Evolutionary conservation across 805 yeast genomes (phyloP), one percentile per base, ranked within the genome.

Genomic region (Pichia paraexigua): DNA sequence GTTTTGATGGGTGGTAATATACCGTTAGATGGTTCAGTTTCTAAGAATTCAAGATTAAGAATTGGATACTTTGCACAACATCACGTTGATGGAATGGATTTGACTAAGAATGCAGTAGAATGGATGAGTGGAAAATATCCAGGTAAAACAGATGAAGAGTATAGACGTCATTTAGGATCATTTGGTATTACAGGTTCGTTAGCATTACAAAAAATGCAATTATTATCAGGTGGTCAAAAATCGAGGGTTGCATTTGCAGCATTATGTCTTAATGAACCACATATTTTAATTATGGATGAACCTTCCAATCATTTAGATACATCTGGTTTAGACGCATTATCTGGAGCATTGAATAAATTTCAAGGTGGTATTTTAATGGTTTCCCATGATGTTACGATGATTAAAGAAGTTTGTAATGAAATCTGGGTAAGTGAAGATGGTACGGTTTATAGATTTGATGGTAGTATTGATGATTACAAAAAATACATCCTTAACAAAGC

Each of bases 271-370:
- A 79, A 79, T 55, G 85, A 86, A 56, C 99, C 99, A 20, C 99
- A 94, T 67, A 82, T 94, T 43, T 75, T 94, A 62, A 82, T 94
- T 62, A 73, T 94, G 58, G 99, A 94, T 76, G 99, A 94, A 77
- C 99, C 99, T 70, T 87, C 97, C 8, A 94, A 94, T 72, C 99
- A 94, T 71, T 81, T 94, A 78, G 99, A 94, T 85, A 92, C 97
- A 10, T 85, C 95, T 37, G 99, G 97, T 79, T 75, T 94, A 63
- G 99, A 94, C 68, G 99, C 99, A 0, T 77, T 94, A 54, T 83
- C 94, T 10, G 95, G 86, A 43, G 98, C 98, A 1, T 75, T 94
- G 65, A 82, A 78, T 56, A 82, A 79, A 55, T 94, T 91, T 77
- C 79, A 88, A 63, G 99, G 99, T 65, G 99, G 99, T 68, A 86